phyloP scores from a whole-genome alignment of 2,329 filamentous ascomycete species.

The Karstenula rhodostoma region DNA sequence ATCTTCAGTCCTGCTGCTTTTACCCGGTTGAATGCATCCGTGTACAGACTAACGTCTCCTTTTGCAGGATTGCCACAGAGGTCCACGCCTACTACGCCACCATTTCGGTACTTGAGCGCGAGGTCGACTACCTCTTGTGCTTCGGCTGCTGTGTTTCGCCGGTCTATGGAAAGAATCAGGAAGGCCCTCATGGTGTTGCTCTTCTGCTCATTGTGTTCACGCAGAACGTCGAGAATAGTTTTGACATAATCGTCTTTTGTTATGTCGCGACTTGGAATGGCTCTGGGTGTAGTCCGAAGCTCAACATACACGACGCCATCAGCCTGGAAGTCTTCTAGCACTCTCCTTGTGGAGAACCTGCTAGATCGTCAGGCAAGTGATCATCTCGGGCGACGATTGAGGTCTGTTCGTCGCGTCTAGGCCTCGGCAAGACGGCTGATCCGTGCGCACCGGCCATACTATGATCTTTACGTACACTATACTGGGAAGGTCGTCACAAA shows the following conservation, averaged over 20 bases:
- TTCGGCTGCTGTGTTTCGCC: conserved; percentile 65
- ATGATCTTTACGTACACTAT: conserved; percentile 62
- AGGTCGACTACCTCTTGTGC: conserved; percentile 72
- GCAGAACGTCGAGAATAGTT: conserved; percentile 71
- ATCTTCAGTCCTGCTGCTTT: conserved; percentile 65
- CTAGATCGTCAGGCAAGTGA: conserved; percentile 16
- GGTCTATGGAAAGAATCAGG: conserved; percentile 79
- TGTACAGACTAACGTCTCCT: conserved; percentile 68
- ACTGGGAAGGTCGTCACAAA: conserved; percentile 70
- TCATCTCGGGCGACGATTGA: conserved; percentile 1
- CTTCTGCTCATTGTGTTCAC: conserved; percentile 55
- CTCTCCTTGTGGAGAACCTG: conserved; percentile 68
- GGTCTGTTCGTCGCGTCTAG: neutral
- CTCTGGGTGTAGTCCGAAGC: conserved; percentile 79
- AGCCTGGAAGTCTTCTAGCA: conserved; percentile 64
- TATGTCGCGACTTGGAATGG: conserved; percentile 61
- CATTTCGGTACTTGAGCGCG: conserved; percentile 61
- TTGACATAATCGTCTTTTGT: conserved; percentile 71
- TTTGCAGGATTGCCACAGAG: conserved; percentile 78
- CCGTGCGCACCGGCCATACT: conserved; percentile 4
- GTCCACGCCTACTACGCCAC: conserved; percentile 76
- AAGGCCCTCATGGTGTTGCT: conserved; percentile 62
- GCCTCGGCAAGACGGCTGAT: neutral
- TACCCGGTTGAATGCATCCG: conserved; percentile 66
- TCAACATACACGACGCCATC: conserved; percentile 83